Evolutionary conservation across 2,329 filamentous ascomycete genomes (phyloP).

Genomic region (Neonectria hederae): DNA sequence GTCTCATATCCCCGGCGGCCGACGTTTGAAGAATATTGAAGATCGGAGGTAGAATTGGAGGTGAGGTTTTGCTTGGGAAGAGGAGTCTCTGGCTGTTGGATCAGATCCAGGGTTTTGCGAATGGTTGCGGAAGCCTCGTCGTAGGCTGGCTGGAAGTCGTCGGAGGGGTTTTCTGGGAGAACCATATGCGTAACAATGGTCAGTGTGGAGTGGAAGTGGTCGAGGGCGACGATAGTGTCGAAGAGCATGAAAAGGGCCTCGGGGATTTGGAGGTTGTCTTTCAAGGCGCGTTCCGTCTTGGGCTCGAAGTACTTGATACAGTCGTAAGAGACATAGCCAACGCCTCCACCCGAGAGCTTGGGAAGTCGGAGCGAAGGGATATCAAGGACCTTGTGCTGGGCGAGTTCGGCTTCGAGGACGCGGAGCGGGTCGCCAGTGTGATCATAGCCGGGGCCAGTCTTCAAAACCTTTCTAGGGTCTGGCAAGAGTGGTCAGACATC

Average conservation of each 20-base stretch:
- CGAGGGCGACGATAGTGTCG: slow-evolving; percentile 92
- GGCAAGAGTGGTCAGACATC: slow-evolving; percentile 22
- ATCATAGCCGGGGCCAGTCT: slow-evolving; percentile 88
- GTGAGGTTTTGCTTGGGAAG: slow-evolving; percentile 74
- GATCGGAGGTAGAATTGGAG: slow-evolving; percentile 70
- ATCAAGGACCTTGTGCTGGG: slow-evolving; percentile 79
- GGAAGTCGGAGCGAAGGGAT: slow-evolving; percentile 86
- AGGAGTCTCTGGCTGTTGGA: slow-evolving; percentile 79
- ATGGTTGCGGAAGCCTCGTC: slow-evolving; percentile 68
- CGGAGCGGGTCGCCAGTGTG: slow-evolving; percentile 86
- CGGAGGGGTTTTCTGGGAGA: slow-evolving; percentile 65
- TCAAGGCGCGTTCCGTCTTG: slow-evolving; percentile 87
- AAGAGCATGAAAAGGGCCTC: slow-evolving; percentile 98
- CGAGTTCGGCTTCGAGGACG: slow-evolving; percentile 81
- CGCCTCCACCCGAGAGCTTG: slow-evolving; percentile 87
- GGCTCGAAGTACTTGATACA: slow-evolving; percentile 98
- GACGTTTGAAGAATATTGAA: slow-evolving; percentile 91
- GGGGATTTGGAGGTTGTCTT: slow-evolving; percentile 87
- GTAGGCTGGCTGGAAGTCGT: slow-evolving; percentile 55
- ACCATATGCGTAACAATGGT: slow-evolving; percentile 93
- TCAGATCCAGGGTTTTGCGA: slow-evolving; percentile 72
- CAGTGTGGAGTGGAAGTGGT: slow-evolving; percentile 92
- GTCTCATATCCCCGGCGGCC: slow-evolving; percentile 87
- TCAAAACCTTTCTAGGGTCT: slow-evolving; percentile 80
- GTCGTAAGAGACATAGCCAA: slow-evolving; percentile 97